Base-by-base conservation (phyloP, 768 basidiomycete species). In the Mycena metata region DNA sequence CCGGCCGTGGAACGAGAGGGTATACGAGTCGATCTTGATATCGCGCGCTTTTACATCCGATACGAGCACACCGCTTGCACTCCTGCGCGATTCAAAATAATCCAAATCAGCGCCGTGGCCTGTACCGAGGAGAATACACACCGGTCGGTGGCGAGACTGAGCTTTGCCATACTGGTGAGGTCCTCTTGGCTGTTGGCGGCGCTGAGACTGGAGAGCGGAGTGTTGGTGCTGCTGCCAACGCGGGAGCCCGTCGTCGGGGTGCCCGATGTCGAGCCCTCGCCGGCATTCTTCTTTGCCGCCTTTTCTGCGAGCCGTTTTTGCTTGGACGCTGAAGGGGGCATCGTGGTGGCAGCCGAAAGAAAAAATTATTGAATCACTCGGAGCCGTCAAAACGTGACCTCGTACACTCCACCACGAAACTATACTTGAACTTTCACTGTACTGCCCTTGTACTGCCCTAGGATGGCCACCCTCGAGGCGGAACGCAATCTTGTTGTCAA, bases 301-400 rank as follows among this genome's bases (percentile, higher is more conserved):
- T 98, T 98, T 80, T 97, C 96, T 69, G 95, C 96, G 64, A 98
- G 88, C 54, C 97, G 90, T 80, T 98, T 98, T 80, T 96, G 94
- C 78, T 95, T 95, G 52, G 93, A 93, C 26, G 91, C 86, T 59
- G 93, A 94, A 51, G 93, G 92, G 0, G 93, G 75, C 91, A 92
- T 92, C 72, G 68, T 81, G 69, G 74, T 71, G 15, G 63, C 65
- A 46, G 58, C 23, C 35, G 43, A 60, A 46, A 50, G 60, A 71
- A 66, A 52, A 52, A 63, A 46, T 62, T 47, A 4, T 39, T 55
- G 59, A 55, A 41, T 54, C 64, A 42, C 26, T 41, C 59, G 59
- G 47, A 49, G 24, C 47, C 60, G 60, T 26, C 49, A 36, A 61
- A 67, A 60, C 59, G 66, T 67, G 59, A 60, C 47, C 36, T 50